Conservation (phyloP, 441 rosid species). For the Geranium incanum region DNA sequence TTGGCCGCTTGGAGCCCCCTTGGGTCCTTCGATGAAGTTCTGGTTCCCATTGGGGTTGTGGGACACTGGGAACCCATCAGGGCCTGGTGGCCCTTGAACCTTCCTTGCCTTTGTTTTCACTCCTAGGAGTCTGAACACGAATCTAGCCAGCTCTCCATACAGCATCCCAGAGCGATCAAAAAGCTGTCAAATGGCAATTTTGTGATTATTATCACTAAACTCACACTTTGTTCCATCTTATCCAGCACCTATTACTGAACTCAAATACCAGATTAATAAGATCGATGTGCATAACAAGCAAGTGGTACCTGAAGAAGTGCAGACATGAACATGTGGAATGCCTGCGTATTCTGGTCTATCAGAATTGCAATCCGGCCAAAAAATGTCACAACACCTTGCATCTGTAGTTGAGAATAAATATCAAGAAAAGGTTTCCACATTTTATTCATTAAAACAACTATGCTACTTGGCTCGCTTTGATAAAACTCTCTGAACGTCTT, state of each 20-base stretch:
- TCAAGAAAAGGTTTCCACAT: neutral
- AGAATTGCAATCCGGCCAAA: constrained; percentile 82
- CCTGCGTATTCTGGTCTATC: constrained; percentile 94
- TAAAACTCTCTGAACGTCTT: no score
- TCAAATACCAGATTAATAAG: no score
- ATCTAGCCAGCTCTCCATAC: constrained; percentile 93
- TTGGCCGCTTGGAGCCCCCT: constrained; percentile 51
- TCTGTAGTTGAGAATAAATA: constrained; percentile 39
- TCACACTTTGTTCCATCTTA: neutral
- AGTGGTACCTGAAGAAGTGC: constrained; percentile 86
- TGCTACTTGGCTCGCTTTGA: neutral
- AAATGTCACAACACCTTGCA: constrained; percentile 87
- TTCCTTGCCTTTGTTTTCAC: constrained; percentile 58
- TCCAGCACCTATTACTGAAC: neutral
- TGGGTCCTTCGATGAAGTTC: constrained; percentile 70
- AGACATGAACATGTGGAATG: constrained; percentile 90
- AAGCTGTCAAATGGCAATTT: constrained; percentile 43
- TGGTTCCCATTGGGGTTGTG: constrained; percentile 37
- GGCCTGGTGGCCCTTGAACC: constrained; percentile 52
- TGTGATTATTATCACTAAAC: constrained; percentile 1
- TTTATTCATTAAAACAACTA: neutral
- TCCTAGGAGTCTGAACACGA: constrained; percentile 78
- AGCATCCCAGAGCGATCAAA: constrained; percentile 75
- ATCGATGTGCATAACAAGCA: neutral
- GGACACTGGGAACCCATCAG: constrained; percentile 48